Evolutionary conservation across 225 moss, liverwort and hornwort species (phyloP).

Genomic region (Marchantia polymorpha): DNA sequence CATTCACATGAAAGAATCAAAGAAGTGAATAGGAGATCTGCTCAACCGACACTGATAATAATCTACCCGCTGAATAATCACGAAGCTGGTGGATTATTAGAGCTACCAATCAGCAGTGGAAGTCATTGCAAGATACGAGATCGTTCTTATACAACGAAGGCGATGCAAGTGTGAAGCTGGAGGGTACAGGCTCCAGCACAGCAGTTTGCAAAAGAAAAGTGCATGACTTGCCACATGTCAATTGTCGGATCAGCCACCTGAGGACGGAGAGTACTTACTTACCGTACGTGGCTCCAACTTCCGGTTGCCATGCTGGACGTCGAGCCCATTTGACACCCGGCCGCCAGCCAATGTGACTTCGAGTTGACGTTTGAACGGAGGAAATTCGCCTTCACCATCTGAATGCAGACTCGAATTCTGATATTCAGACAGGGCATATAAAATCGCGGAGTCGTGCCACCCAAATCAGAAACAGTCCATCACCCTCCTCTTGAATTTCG

Average conservation of each 20-base stretch:
- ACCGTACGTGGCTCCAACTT: not conserved
- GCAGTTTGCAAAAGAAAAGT: not conserved
- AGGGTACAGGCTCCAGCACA: too few species aligned
- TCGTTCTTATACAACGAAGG: too few species aligned
- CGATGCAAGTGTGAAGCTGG: too few species aligned
- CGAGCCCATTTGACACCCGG: not conserved
- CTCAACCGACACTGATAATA: too few species aligned
- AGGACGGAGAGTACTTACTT: not conserved
- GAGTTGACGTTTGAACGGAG: not conserved
- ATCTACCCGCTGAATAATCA: too few species aligned
- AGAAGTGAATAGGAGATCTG: too few species aligned
- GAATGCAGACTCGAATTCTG: not conserved
- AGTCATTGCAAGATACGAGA: too few species aligned
- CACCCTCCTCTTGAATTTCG: not conserved
- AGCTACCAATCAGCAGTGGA: too few species aligned
- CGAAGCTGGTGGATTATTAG: too few species aligned
- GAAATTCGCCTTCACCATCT: too few species aligned
- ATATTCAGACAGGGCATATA: not conserved
- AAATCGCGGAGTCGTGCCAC: not conserved
- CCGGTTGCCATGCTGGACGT: not conserved
- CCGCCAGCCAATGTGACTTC: not conserved
- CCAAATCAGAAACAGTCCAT: not conserved
- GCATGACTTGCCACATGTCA: conserved; percentile 4
- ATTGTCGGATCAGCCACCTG: not conserved
- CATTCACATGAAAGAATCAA: too few species aligned